Base-by-base conservation (phyloP, 2,329 filamentous ascomycete genomes). In the Penicillium olsonii region DNA sequence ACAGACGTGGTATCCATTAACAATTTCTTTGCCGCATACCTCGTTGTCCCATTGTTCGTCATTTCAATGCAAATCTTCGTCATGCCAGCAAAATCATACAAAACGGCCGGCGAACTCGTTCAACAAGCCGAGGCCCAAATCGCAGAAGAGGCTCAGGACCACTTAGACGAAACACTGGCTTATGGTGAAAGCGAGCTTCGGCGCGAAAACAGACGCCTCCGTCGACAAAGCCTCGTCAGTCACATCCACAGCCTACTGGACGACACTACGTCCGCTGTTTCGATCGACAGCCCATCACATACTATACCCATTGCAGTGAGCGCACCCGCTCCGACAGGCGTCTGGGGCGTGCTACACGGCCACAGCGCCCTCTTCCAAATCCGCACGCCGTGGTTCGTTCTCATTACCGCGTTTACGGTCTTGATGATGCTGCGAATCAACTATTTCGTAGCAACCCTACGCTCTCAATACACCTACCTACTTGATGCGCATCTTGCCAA, bases 361-460 rank as follows among this genome's bases (percentile, higher is more conserved):
- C 77, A 79, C 57, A 82, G 87, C 0, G 87, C 88, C 0, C 63
- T 78, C 18, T 74, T 89, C 61, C 92, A 96, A 70, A 87, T 96
- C 57, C 69, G 74, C 7, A 89, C 87, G 2, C 87, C 87, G 0
- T 96, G 90, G 90, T 96, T 94, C 68, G 76, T 89, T n/a, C 79
- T 96, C 37, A 88, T 95, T 60, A 87, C 88, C 5, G 70, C 89
- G n/a, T 94, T 95, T 67, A 95, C 90, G 19, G 78, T 87, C 24
- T 73, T 88, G 37, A 85, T 88, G 69, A 88, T 88, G 85, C 87
- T 85, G 2, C 80, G 87, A 31, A 95, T 96, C 78, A 95, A 96
- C 74, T 95, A 91, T 75, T 95, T 95, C 66, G 89, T 96, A 42
- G 89, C 91, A 4, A 94, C 91, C 2, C 86, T 95, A 52, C 82